Evolutionary conservation across 2,329 filamentous ascomycete genomes (phyloP), one percentile per base, ranked within the genome.

Genomic region (Aureobasidium subglaciale): DNA sequence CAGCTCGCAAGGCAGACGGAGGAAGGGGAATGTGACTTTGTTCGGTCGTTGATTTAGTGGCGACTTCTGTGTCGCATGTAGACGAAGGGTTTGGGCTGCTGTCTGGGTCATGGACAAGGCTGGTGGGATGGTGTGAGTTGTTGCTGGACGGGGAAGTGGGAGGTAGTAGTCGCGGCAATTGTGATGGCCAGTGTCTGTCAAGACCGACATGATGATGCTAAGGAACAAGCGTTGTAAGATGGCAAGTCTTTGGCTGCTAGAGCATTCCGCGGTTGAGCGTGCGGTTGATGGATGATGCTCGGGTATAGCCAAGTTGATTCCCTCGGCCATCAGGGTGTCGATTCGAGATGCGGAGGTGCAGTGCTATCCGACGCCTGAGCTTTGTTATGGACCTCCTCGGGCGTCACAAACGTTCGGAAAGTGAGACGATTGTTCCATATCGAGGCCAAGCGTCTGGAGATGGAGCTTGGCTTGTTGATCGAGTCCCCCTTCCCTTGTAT

Each of bases 1-100:
- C 20, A 78, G 64, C 59, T 78, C 75, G 50, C 73, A 59, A 0
- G 75, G 75, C 7, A 77, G 67, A 35, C 56, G 67, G 56, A 68
- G 69, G 55, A 64, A 66, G 48, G 59, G 70, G 55, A 64, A 63
- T 25, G 56, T 64, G 63, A 32, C 29, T 58, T 7, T n/a, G 48
- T 16, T 32, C 29, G 20, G 25, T 24, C 6, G 41, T 9, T 15
- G 48, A 40, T 60, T 56, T 20, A 59, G 41, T 3, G 57, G 59
- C 6, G 43, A 56, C 9, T 55, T 48, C 24, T 52, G 43, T 2
- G 46, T 8, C 1, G 29, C 16, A 20, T 37, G 50, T 3, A 38
- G 24, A 3, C 9, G 27, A 2, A 54, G 22, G 7, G 43, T 49
- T 11, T 16, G 16, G 8, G 45, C 41, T 41, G 54, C 42, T 18